phyloP scores from a whole-genome alignment of 2,329 filamentous ascomycete species.

The Magnaporthiopsis incrustans region DNA sequence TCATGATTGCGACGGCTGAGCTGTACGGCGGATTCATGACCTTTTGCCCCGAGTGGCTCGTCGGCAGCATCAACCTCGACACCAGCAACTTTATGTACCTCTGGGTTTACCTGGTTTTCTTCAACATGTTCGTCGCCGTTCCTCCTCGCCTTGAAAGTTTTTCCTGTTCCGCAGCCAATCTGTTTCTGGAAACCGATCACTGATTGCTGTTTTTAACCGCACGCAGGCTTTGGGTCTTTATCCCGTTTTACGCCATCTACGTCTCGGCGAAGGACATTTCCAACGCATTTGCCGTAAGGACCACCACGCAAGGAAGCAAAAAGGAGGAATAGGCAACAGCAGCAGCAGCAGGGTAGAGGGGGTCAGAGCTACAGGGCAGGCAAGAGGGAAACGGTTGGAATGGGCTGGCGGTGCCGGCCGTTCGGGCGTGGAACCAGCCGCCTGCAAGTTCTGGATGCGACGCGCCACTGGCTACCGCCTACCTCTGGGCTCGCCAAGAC shows the following conservation, averaged over 20 bases:
- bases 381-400: too few species aligned
- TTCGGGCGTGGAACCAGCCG: too few species aligned
- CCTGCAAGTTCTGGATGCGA: too few species aligned
- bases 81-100: slow-evolving; percentile 60
- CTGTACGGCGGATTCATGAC: slow-evolving; percentile 63
- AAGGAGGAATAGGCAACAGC: not conserved
- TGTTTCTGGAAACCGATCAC: not conserved
- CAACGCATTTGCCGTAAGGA: slow-evolving; percentile 39
- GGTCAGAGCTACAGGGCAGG: too few species aligned
- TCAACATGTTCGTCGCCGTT: slow-evolving; percentile 39
- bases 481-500: too few species aligned
- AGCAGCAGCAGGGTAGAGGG: not conserved
- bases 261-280: slow-evolving; percentile 47
- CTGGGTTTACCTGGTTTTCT: slow-evolving; percentile 61
- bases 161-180: too few species aligned
- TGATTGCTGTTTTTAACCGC: not conserved
- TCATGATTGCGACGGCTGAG: slow-evolving; percentile 57
- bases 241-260: slow-evolving; percentile 52
- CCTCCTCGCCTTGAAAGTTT: not conserved
- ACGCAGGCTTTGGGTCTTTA: slow-evolving; percentile 49
- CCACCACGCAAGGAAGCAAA: slow-evolving; percentile 17
- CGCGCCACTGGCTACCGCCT: too few species aligned
- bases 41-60: slow-evolving; percentile 62
- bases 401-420: too few species aligned
- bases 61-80: slow-evolving; percentile 53